A percentile compares a stretch with the other conserved stretches of the same genome.
These are phyloP conservation scores for Backusella psychrophila DNA, from an alignment of 192 early-diverging fungal species.

Conservation along the genomic window DNA sequence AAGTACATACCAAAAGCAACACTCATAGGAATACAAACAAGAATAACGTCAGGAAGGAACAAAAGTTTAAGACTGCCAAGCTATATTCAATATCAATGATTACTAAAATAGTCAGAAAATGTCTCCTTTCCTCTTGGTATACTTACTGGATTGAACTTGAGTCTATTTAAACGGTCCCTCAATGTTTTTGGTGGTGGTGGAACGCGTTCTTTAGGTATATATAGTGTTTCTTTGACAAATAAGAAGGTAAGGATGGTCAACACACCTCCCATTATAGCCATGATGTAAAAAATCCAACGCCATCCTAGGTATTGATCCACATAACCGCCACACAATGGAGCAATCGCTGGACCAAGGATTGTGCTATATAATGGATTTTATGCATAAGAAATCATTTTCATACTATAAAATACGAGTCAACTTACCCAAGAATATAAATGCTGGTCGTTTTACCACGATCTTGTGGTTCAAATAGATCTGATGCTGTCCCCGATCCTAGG, in stretches of 20 bases:
- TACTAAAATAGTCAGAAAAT: not conserved
- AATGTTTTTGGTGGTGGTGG: not conserved
- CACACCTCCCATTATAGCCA: slow-evolving; percentile 50
- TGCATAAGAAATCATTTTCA: not conserved
- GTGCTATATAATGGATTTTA: slow-evolving; percentile 11
- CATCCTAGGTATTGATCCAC: slow-evolving; percentile 31
- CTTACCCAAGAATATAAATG: slow-evolving; percentile 26
- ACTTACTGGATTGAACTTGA: slow-evolving; percentile 24
- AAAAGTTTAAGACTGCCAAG: slow-evolving; percentile 21
- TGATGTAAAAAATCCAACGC: slow-evolving; percentile 57
- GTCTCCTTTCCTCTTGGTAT: not conserved
- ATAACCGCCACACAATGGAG: slow-evolving; percentile 40
- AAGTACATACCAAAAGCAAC: slow-evolving; percentile 52
- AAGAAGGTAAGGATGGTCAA: slow-evolving; percentile 46
- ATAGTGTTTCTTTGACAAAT: slow-evolving; percentile 58
- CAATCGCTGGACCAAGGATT: slow-evolving; percentile 39
- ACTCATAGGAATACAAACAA: slow-evolving; percentile 35
- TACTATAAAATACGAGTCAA: not conserved
- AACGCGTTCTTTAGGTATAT: slow-evolving; percentile 3
- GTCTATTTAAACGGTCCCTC: slow-evolving; percentile 18
- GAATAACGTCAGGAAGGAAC: slow-evolving; percentile 14
- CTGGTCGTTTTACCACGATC: slow-evolving; percentile 35
- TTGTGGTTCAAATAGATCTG: slow-evolving; percentile 35
- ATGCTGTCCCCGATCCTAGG: slow-evolving; percentile 28
- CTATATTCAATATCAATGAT: not conserved